phyloP scores from a whole-genome alignment of 2,329 filamentous ascomycete genomes.

The Rutstroemia sp. region DNA sequence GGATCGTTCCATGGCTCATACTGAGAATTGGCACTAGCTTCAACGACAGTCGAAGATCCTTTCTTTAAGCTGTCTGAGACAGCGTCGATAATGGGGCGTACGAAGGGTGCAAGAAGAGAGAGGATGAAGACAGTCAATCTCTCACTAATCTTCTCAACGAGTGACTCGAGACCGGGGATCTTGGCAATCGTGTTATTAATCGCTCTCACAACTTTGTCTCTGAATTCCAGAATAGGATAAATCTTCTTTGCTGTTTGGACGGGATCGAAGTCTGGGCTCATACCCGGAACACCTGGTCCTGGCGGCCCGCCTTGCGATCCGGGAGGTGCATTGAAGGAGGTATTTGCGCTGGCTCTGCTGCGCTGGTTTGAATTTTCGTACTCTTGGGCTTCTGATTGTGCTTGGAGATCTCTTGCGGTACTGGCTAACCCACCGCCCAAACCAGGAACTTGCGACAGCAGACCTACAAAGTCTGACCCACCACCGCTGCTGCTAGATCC shows the following conservation, averaged over 20 bases:
- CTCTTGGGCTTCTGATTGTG: conserved; percentile 55
- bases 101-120: conserved; percentile 82
- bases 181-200: conserved; percentile 82
- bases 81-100: conserved; percentile 83
- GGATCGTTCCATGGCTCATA: conserved; percentile 75
- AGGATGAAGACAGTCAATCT: conserved; percentile 88
- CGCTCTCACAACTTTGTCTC: conserved; percentile 84
- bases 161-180: conserved; percentile 77
- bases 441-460: conserved; percentile 69
- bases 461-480: conserved; percentile 57
- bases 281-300: conserved; percentile 58
- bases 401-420: conserved; percentile 58
- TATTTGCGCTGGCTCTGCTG: conserved; percentile 30
- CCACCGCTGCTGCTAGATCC: conserved; percentile 29
- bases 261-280: conserved; percentile 70
- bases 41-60: conserved; percentile 67
- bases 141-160: conserved; percentile 90
- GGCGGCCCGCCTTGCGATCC: conserved; percentile 34
- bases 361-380: conserved; percentile 40
- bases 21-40: conserved; percentile 62
- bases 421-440: conserved; percentile 57
- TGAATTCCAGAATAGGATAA: conserved; percentile 89
- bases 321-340: conserved; percentile 19
- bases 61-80: conserved; percentile 80
- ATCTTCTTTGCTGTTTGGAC: conserved; percentile 73